These are phyloP conservation scores for Sporothrix brunneoviolacea DNA, from an alignment of 2,329 filamentous ascomycete genomes.

Conservation along the genomic window DNA sequence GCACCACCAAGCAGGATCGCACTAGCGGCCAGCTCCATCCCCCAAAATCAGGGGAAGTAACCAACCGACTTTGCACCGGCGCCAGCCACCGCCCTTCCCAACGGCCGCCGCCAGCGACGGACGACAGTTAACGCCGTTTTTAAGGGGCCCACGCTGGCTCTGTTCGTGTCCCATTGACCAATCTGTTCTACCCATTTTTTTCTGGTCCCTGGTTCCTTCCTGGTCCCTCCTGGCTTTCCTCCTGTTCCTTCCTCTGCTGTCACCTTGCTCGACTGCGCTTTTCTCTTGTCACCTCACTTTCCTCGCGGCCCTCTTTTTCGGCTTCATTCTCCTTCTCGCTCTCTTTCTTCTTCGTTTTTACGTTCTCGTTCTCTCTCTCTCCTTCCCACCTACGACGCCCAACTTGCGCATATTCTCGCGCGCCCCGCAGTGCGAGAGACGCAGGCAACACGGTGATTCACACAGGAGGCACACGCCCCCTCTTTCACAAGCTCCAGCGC, in stretches of 20 bases:
- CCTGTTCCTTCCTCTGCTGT: constrained; percentile 6
- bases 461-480: neutral
- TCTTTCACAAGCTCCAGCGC: neutral
- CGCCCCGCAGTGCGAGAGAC: neutral
- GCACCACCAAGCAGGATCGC: constrained; percentile 1
- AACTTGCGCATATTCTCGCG: neutral
- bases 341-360: neutral
- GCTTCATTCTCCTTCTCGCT: neutral
- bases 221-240: neutral
- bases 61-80: constrained; percentile 1
- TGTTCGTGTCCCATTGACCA: constrained; percentile 9
- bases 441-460: neutral
- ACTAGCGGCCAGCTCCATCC: neutral
- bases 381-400: neutral
- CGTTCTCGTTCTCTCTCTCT: neutral
- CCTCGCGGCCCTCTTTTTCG: neutral
- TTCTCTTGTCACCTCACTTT: neutral
- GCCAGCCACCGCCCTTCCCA: constrained; percentile 3
- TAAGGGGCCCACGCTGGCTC: constrained; percentile 8
- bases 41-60: constrained; percentile 7
- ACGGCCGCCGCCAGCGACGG: neutral
- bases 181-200: constrained; percentile 8
- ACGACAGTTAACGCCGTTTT: neutral
- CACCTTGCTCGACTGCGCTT: neutral
- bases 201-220: constrained; percentile 4